A percentile compares a stretch with the other conserved stretches of the same genome.
Evolutionary conservation across 2,329 filamentous ascomycete genomes (phyloP).

Genomic region (Exophiala viscosa): DNA sequence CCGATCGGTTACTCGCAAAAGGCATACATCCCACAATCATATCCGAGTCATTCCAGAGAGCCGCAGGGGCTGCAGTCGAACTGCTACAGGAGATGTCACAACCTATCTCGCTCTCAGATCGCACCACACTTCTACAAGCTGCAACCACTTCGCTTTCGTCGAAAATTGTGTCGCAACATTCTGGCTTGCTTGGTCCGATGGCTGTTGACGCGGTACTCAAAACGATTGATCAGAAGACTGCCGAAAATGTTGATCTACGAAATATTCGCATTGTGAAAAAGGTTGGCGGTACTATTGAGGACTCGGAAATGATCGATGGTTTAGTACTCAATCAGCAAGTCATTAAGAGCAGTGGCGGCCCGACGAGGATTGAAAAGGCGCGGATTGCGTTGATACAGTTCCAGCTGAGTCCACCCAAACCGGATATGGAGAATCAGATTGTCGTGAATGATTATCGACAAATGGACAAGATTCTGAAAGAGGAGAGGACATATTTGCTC

Average conservation of each 20-base stretch:
- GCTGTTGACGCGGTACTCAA: constrained; percentile 94
- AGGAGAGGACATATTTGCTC: constrained; percentile 94
- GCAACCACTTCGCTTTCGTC: constrained; percentile 96
- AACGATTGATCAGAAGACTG: constrained; percentile 91
- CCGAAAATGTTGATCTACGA: constrained; percentile 92
- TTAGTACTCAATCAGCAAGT: constrained; percentile 88
- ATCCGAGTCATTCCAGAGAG: constrained; percentile 94
- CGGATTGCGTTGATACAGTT: constrained; percentile 97
- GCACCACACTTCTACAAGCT: constrained; percentile 85
- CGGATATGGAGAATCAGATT: constrained; percentile 99
- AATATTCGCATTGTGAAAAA: constrained; percentile 98
- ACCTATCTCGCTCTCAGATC: constrained; percentile 84
- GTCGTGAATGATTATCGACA: constrained; percentile 99
- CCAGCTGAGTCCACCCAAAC: constrained; percentile 96
- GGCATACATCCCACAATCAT: constrained; percentile 97
- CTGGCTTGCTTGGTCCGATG: constrained; percentile 92
- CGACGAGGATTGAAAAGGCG: constrained; percentile 92
- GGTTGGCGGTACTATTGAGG: constrained; percentile 94
- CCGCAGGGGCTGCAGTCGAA: constrained; percentile 80
- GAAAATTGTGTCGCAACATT: constrained; percentile 98
- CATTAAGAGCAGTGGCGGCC: constrained; percentile 88
- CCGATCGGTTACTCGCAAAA: constrained; percentile 85
- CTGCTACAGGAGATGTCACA: constrained; percentile 94
- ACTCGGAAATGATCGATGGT: constrained; percentile 95
- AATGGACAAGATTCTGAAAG: constrained; percentile 99